Evolutionary conservation across 495 filamentous ascomycete species (phyloP).

Genomic region (Podospora pseudocomata): DNA sequence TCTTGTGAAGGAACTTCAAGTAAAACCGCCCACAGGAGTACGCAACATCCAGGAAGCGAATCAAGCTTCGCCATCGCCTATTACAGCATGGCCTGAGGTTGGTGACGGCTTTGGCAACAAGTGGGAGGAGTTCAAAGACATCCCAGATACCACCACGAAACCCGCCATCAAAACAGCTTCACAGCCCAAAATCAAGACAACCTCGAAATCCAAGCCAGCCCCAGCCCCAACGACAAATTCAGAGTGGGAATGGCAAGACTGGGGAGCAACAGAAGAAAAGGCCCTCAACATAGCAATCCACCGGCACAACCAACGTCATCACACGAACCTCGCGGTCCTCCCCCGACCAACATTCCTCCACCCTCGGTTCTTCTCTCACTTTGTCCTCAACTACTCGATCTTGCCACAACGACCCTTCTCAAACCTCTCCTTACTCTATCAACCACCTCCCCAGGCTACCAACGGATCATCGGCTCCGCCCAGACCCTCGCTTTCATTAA

Average conservation of each 20-base stretch:
- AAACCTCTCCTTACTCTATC: conserved; percentile 51
- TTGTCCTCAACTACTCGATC: conserved; percentile 63
- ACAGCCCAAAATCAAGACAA: conserved; percentile 13
- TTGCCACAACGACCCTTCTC: conserved; percentile 52
- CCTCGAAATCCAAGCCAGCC: conserved; percentile 12
- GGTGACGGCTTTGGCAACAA: conserved; percentile 46
- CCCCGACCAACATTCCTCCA: conserved; percentile 85
- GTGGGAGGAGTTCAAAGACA: conserved; percentile 58
- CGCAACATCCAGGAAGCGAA: conserved; percentile 31
- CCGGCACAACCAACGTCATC: conserved; percentile 6
- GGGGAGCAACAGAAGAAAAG: conserved; percentile 23
- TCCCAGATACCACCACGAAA: conserved; percentile 26
- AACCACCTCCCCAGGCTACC: conserved; percentile 45
- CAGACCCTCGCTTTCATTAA: conserved; percentile 53
- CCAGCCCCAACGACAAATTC: conserved; percentile 9
- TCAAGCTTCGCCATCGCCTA: conserved; percentile 35
- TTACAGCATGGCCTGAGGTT: conserved; percentile 46
- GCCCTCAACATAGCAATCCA: conserved; percentile 10
- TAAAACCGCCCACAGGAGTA: conserved; percentile 39
- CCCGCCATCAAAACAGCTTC: conserved; percentile 21
- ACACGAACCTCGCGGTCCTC: conserved; percentile 34
- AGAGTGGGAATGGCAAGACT: conserved; percentile 44
- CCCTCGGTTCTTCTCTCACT: conserved; percentile 76
- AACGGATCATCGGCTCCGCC: conserved; percentile 54
- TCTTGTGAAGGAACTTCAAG: conserved; percentile 35